Evolutionary conservation across 2,329 filamentous ascomycete genomes (phyloP), one percentile per base, ranked within the genome.

Genomic region (Neoarthrinium moseri): DNA sequence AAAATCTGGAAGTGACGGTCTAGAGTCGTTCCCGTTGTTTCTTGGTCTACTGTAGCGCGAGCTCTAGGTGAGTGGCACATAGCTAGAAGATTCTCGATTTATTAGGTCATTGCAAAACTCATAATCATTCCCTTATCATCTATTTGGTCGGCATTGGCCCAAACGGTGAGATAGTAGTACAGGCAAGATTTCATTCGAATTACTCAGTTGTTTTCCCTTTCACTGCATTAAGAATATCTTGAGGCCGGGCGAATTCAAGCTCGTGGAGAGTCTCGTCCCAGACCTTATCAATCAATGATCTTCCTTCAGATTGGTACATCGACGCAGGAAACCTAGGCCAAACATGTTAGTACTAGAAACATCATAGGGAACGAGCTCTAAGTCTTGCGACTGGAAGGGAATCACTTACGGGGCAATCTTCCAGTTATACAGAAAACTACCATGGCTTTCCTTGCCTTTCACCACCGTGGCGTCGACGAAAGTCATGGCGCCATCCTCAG

Each of bases 221-320:
- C n/a, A n/a, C n/a, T n/a, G n/a, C 33, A 13, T 35, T 20, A 18
- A 61, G 26, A 17, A 58, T 54, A 36, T 46, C 42, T 2, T 53
- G 52, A 22, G 47, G 52, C 5, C 53, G 47, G 5, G 48, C 56
- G 30, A 59, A 59, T 20, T 55, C 52, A 8, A 61, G 41, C 47
- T 59, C 57, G 45, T 55, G 52, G 47, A 61, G 40, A 11, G 57
- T 59, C 39, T 61, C 58, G 35, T 59, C 52, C 58, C 58, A 61
- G 29, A 59, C 39, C 39, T 50, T 50, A 12, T 57, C 51, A 43
- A 34, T 45, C 7, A 53, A 26, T 18, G 45, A 40, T 3, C 44
- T 41, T 2, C 57, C 56, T 29, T 52, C 52, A 24, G 52, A 27
- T 6, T 54, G 57, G 22, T 59, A 61, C 17, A 54, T 11, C 1